phyloP scores from a whole-genome alignment of 257 asterid species.

The Avicennia marina region DNA sequence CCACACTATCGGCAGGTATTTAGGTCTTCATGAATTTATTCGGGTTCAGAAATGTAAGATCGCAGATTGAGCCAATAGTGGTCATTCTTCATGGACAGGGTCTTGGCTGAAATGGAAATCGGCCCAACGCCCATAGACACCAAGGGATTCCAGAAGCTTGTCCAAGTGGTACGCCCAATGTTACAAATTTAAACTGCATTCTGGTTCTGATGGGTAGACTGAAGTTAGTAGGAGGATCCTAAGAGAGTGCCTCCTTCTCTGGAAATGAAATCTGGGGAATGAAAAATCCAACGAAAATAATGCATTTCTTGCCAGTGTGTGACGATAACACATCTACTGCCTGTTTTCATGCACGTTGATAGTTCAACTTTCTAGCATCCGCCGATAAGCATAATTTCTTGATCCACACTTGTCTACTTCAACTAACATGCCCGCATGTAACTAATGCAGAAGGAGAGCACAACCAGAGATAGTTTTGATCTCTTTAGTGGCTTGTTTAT shows the following conservation, averaged over 20 bases:
- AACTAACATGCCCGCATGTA: neutral
- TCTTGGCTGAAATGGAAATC: conserved; percentile 61
- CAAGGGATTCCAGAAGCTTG: conserved; percentile 79
- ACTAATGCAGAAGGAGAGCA: conserved; percentile 69
- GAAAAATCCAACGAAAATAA: too few relatives aligned
- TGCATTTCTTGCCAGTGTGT: too few relatives aligned
- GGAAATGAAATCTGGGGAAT: too few relatives aligned
- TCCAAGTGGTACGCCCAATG: conserved; percentile 94
- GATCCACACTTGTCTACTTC: neutral
- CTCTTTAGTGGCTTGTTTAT: conserved; percentile 69
- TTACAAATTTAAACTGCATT: too few relatives aligned
- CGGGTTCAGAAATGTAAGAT: too few relatives aligned
- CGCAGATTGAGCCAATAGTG: too few relatives aligned
- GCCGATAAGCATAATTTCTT: too few relatives aligned
- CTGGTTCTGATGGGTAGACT: too few relatives aligned
- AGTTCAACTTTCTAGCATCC: too few relatives aligned
- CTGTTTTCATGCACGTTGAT: neutral
- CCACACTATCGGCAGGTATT: conserved; percentile 82
- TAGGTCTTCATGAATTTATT: neutral
- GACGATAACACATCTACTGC: too few relatives aligned
- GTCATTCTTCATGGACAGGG: conserved; percentile 38
- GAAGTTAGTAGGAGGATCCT: too few relatives aligned
- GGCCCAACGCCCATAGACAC: conserved; percentile 82
- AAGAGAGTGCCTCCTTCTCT: too few relatives aligned
- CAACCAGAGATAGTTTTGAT: conserved; percentile 66